Evolutionary conservation across 1,284 basidiomycete species (phyloP), one percentile per base, ranked within the genome.

Genomic region (Polyporus tsugae): DNA sequence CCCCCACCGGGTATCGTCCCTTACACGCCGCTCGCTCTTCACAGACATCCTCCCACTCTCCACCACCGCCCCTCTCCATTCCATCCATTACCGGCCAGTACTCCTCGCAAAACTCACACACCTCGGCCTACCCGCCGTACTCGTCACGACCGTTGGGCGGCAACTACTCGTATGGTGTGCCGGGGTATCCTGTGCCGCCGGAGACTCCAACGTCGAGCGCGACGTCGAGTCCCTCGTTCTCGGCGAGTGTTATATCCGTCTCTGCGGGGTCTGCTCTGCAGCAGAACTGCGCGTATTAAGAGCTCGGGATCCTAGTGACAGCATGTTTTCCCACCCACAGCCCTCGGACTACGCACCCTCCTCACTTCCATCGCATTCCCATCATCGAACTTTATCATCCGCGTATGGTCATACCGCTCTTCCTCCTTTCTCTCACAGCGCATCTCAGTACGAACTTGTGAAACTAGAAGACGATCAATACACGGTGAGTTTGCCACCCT

Each of bases 121-220:
- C 49, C 22, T 25, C 41, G 6, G 57, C 52, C 5, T 66, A 67
- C 52, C 29, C 42, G 35, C 60, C 29, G 19, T 71, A 67, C 60
- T 66, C 71, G 53, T 67, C 66, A 17, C 68, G 70, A 33, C 53
- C 67, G 29, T 25, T 71, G 82, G 6, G 82, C 84, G 11, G 75
- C 67, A 87, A 87, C 79, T 83, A 79, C 72, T 80, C 89, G 49
- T 62, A 36, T 33, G 52, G 60, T 42, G 44, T 61, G 36, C 39
- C 42, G 52, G 60, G 63, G 22, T 88, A 89, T 77, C 85, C 87
- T 75, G 81, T 91, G 76, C 89, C 66, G 49, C 66, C 90, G 29
- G 87, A 88, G 76, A 90, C 90, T 11, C 89, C 91, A 6, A 89
- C 89, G n/a, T 90, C 91, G 22, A 92, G 91, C 76, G 84, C 89